These are phyloP conservation scores for Blumeria hordei DNA, from an alignment of 2,329 filamentous ascomycete species.

Conservation along the genomic window DNA sequence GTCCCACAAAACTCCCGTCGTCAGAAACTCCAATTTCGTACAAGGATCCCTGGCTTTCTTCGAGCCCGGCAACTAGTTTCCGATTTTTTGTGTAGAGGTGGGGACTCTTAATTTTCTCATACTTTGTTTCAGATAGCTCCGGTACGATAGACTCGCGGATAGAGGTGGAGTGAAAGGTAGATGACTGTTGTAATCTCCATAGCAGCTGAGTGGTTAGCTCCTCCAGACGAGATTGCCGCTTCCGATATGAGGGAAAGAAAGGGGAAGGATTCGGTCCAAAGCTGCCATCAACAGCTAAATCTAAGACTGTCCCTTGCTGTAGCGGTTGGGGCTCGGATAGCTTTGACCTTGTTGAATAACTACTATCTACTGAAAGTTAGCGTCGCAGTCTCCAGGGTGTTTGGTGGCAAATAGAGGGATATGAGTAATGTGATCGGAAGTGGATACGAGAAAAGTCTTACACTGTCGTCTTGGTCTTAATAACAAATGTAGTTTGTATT, in stretches of 20 bases:
- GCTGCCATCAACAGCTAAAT: conserved; percentile 1
- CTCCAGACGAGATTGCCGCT: conserved; percentile 61
- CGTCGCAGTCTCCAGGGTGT: not conserved
- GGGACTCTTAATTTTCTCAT: conserved; percentile 17
- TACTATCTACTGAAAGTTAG: conserved; percentile 20
- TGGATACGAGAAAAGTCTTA: conserved; percentile 1
- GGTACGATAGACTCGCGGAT: conserved; percentile 54
- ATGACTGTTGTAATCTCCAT: conserved; percentile 88
- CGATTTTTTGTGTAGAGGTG: conserved; percentile 23
- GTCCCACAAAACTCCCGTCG: conserved; percentile 70
- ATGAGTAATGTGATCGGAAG: not conserved
- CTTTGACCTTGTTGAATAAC: conserved; percentile 38
- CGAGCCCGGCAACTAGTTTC: conserved; percentile 51
- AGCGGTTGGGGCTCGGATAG: conserved; percentile 15
- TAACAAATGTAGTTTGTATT: conserved; percentile 88
- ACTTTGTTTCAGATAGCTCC: conserved; percentile 37
- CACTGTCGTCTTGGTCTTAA: conserved; percentile 51
- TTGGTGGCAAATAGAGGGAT: not conserved
- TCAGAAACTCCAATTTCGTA: conserved; percentile 96
- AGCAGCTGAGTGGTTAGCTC: conserved; percentile 86
- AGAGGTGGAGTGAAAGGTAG: conserved; percentile 65
- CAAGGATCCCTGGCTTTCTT: conserved; percentile 77
- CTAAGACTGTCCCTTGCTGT: not conserved
- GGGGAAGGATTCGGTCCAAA: conserved; percentile 1
- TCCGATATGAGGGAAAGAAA: conserved; percentile 25